Evolutionary conservation across 305 asterid species (phyloP).

Genomic region (Withania somnifera): DNA sequence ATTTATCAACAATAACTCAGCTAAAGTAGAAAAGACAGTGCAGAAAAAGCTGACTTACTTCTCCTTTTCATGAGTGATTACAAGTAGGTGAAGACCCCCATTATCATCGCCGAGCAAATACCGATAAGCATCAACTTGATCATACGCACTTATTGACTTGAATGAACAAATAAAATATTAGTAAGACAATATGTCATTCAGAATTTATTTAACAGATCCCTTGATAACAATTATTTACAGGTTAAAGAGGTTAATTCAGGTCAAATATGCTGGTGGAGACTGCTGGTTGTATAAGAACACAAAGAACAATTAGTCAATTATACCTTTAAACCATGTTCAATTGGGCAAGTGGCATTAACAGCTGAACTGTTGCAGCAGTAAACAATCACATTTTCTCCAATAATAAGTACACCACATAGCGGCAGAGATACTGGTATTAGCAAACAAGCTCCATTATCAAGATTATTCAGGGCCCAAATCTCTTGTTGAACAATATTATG

Average conservation of each 20-base stretch:
- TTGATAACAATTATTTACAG: too few species aligned
- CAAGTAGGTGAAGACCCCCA: constrained; percentile 73
- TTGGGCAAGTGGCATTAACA: constrained; percentile 63
- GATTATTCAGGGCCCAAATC: constrained; percentile 76
- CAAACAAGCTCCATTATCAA: constrained; percentile 89
- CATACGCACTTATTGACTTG: constrained; percentile 80
- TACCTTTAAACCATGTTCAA: constrained; percentile 50
- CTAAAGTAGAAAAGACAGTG: background rate
- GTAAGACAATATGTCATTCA: background rate
- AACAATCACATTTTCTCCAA: constrained; percentile 92
- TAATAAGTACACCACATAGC: constrained; percentile 78
- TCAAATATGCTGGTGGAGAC: too few species aligned
- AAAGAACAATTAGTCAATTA: background rate
- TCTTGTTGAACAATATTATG: constrained; percentile 2
- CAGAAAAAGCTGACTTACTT: constrained; percentile 37
- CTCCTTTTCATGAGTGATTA: constrained; percentile 82
- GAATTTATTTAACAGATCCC: too few species aligned
- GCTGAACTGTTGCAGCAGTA: constrained; percentile 70
- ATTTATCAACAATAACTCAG: too few species aligned
- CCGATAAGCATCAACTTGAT: constrained; percentile 88
- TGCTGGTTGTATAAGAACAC: too few species aligned
- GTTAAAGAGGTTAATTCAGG: too few species aligned
- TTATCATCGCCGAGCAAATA: constrained; percentile 84
- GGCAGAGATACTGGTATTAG: constrained; percentile 94
- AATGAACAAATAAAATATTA: constrained; percentile 12